These are phyloP conservation scores for Botrytis byssoidea DNA, from an alignment of 2,329 filamentous ascomycete genomes.

Conservation along the genomic window DNA sequence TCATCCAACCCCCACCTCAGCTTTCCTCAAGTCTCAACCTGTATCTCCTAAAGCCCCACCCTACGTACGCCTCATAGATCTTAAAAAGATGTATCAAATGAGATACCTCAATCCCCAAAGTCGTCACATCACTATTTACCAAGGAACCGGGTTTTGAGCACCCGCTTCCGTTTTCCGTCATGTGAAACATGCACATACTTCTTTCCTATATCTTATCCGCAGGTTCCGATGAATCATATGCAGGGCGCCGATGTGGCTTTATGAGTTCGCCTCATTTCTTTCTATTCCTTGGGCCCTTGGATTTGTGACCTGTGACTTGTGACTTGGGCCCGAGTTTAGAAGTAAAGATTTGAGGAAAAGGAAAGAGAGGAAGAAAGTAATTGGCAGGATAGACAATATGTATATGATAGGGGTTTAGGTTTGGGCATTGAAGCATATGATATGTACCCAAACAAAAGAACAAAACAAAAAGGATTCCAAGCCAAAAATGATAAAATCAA, in stretches of 20 bases:
- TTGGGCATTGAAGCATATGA: background rate
- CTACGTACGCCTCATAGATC: background rate
- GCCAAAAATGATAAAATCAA: background rate
- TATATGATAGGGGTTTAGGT: background rate
- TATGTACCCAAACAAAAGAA: background rate
- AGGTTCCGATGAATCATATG: background rate
- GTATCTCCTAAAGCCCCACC: background rate
- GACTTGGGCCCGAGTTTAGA: background rate
- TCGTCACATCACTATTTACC: background rate
- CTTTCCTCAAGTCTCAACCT: background rate
- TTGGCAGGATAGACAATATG: background rate
- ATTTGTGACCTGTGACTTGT: background rate
- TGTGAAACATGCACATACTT: background rate
- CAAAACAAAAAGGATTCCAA: background rate
- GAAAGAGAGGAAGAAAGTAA: background rate
- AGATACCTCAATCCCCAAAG: background rate
- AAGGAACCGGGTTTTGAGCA: background rate
- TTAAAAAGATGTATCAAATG: background rate
- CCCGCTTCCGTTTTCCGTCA: background rate
- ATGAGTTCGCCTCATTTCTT: slow-evolving; percentile 3
- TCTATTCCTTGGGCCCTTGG: background rate
- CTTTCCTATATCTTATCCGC: background rate
- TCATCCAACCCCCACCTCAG: background rate
- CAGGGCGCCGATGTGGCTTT: slow-evolving; percentile 5
- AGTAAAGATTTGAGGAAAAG: background rate